Base-by-base conservation (phyloP, 257 asterid species). In the Petunia axillaris region DNA sequence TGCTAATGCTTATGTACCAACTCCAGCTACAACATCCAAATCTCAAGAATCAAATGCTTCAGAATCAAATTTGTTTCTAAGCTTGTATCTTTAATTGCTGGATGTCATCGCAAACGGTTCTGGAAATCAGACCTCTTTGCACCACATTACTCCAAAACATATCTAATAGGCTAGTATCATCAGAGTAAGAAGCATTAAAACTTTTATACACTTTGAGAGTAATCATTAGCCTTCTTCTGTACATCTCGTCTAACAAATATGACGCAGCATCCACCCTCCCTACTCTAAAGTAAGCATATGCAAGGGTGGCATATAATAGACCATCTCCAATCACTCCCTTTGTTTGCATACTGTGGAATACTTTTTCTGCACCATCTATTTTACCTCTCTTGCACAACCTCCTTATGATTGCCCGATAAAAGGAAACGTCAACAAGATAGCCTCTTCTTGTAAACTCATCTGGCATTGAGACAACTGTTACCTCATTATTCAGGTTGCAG, bases 231-330 rank as follows among this genome's bases (percentile, higher is more conserved):
- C 97, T 87, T 87, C 89, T 88, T 82, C 78, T 84, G 87, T 86
- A 86, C 99, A 95, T 95, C 87, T 89, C 96, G 50, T 95, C 97
- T 1, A 92, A 85, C 88, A 90, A 85, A 44, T 76, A 84, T 39
- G 87, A 85, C 64, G 87, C 87, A 64, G 91, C 84, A 41, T 1
- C 79, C 74, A 14, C 64, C 80, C 90, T 88, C 16, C 96, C 97
- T 8, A 2, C 85, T 85, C 89, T 92, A 64, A 84, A 85, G 77
- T 84, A 89, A 38, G 93, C 93, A 85, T 90, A 90, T n/a, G 97
- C 97, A 79, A 95, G 80, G 83, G 83, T 87, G 63, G 89, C 80
- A 65, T 83, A 89, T 25, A 92, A 79, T 40, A 93, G 67, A 67
- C 87, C 53, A 84, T 95, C 99, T 77, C 97, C 97, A 60, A 85